Conservation (phyloP, 768 basidiomycete genomes). For the Psilocybe cyanescens region DNA sequence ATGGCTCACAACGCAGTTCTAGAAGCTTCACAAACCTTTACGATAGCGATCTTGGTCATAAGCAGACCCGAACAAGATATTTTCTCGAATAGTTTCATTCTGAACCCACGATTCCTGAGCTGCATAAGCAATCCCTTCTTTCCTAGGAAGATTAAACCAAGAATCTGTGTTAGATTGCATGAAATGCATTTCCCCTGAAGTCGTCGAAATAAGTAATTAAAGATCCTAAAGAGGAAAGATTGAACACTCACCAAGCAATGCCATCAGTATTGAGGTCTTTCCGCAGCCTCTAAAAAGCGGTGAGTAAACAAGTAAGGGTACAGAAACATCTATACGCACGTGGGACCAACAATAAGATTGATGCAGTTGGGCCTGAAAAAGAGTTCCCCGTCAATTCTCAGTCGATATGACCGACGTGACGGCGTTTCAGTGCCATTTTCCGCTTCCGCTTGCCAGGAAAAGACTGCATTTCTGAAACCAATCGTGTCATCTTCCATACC, state of each 20-base stretch:
- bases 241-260: slow-evolving; percentile 47
- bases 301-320: background rate
- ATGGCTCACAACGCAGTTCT: background rate
- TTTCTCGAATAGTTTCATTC: slow-evolving; percentile 81
- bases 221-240: background rate
- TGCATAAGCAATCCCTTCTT: slow-evolving; percentile 74
- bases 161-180: slow-evolving; percentile 52
- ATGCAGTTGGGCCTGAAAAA: slow-evolving; percentile 55
- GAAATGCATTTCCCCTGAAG: slow-evolving; percentile 68
- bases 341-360: slow-evolving; percentile 65
- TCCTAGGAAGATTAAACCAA: slow-evolving; percentile 72
- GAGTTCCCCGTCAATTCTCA: slow-evolving; percentile 57
- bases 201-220: background rate
- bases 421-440: slow-evolving; percentile 2
- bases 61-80: slow-evolving; percentile 79
- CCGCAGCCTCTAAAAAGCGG: slow-evolving; percentile 43
- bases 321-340: slow-evolving; percentile 27
- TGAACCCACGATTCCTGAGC: slow-evolving; percentile 88
- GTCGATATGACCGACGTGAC: slow-evolving; percentile 39
- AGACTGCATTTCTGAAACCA: slow-evolving; percentile 9
- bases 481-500: background rate
- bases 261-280: slow-evolving; percentile 71
- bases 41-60: slow-evolving; percentile 81
- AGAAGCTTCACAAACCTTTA: slow-evolving; percentile 37
- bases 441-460: slow-evolving; percentile 6